Conservation (phyloP, 192 early-diverging fungal genomes). For the Rhizoclosmatium globosum region DNA sequence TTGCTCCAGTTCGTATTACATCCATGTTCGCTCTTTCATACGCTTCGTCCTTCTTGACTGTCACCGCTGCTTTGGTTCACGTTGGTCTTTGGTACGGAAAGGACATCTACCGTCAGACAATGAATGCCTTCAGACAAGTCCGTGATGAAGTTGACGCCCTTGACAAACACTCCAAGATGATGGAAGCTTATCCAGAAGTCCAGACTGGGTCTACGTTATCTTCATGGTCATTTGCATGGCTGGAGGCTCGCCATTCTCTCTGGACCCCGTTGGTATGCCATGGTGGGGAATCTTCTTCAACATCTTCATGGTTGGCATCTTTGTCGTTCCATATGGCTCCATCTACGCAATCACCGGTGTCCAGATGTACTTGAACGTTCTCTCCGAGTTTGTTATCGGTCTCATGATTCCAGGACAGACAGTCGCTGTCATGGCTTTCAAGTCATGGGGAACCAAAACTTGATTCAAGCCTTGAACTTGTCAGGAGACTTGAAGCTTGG, state of each 20-base stretch:
- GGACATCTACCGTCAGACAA: too few relatives aligned
- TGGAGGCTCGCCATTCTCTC: not conserved
- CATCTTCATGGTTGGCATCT: slow-evolving; percentile 27
- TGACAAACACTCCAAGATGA: slow-evolving; percentile 54
- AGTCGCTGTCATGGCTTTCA: too few relatives aligned
- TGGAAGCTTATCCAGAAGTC: slow-evolving; percentile 34
- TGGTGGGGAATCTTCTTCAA: slow-evolving; percentile 71
- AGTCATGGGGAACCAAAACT: too few relatives aligned
- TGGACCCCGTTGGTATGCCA: slow-evolving; percentile 70
- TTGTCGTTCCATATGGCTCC: slow-evolving; percentile 43
- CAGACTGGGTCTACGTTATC: slow-evolving; percentile 64
- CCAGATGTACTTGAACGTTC: slow-evolving; percentile 61
- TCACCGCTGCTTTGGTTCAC: slow-evolving; percentile 65
- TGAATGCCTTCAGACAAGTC: too few relatives aligned
- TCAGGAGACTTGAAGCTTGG: slow-evolving; percentile 55
- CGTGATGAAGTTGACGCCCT: slow-evolving; percentile 26
- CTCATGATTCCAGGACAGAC: too few relatives aligned
- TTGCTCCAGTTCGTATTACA: slow-evolving; percentile 24
- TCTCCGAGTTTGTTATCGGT: slow-evolving; percentile 65
- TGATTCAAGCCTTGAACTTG: too few relatives aligned
- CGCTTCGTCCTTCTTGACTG: slow-evolving; percentile 48
- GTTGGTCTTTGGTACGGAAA: not conserved
- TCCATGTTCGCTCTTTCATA: slow-evolving; percentile 40
- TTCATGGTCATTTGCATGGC: slow-evolving; percentile 48
- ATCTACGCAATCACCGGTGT: slow-evolving; percentile 52